Percentiles rank a stretch among this genome's conserved stretches.
Evolutionary conservation across 2,329 filamentous ascomycete genomes (phyloP).

Genomic region (Monosporascus sp.): DNA sequence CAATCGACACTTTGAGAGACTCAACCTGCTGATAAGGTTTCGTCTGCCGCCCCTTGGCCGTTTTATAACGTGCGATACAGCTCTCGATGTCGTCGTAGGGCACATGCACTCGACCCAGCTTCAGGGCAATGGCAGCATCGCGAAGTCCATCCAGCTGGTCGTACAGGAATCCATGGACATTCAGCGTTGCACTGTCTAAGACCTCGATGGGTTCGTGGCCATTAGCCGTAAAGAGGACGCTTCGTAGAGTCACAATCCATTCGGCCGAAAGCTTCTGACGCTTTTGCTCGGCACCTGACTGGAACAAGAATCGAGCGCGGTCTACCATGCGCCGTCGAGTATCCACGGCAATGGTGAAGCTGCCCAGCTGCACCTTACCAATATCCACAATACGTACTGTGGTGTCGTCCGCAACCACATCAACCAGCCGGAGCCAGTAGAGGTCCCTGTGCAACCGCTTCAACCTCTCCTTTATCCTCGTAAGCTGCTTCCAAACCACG

Average conservation of each 20-base stretch:
- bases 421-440: slow-evolving; percentile 82
- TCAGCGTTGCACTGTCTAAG: slow-evolving; percentile 80
- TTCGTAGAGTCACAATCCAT: slow-evolving; percentile 84
- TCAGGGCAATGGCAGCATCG: slow-evolving; percentile 84
- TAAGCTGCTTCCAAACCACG: slow-evolving; percentile 77
- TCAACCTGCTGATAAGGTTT: slow-evolving; percentile 32
- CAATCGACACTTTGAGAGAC: slow-evolving; percentile 58
- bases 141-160: slow-evolving; percentile 79
- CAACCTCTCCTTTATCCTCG: slow-evolving; percentile 72
- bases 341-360: slow-evolving; percentile 80
- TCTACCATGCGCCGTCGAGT: slow-evolving; percentile 89
- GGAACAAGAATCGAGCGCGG: slow-evolving; percentile 80
- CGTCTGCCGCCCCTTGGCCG: slow-evolving; percentile 32
- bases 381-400: slow-evolving; percentile 73
- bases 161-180: slow-evolving; percentile 86
- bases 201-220: slow-evolving; percentile 81
- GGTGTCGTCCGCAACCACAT: slow-evolving; percentile 78
- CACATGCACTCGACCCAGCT: slow-evolving; percentile 83
- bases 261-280: slow-evolving; percentile 71
- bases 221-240: slow-evolving; percentile 81
- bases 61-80: slow-evolving; percentile 53
- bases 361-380: slow-evolving; percentile 79
- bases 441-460: slow-evolving; percentile 84
- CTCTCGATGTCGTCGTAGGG: slow-evolving; percentile 79
- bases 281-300: slow-evolving; percentile 58